phyloP scores from a whole-genome alignment of 441 rosid species.

The Pelargonium australe region DNA sequence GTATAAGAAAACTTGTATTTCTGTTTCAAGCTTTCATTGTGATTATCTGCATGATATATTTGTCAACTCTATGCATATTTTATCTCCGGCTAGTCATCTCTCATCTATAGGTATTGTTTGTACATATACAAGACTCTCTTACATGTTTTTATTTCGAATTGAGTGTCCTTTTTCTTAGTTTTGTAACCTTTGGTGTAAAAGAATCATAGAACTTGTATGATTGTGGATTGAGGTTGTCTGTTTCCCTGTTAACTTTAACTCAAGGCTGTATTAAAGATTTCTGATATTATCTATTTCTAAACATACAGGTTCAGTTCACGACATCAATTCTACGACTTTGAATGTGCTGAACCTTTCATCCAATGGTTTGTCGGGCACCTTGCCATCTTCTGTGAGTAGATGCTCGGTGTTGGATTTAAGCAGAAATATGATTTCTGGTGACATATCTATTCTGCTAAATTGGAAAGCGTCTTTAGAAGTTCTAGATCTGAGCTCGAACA shows the following conservation, averaged over 20 bases:
- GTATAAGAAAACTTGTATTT: not conserved
- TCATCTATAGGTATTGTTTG: not conserved
- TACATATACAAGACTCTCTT: not conserved
- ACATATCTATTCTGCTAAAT: conserved; percentile 44
- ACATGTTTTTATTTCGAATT: not conserved
- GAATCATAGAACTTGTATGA: not conserved
- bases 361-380: conserved; percentile 59
- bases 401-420: conserved; percentile 61
- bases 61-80: not conserved
- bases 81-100: not conserved
- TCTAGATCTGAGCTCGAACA: conserved; percentile 83
- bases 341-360: conserved; percentile 68
- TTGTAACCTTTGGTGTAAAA: not conserved
- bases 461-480: conserved; percentile 64
- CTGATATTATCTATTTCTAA: conserved; percentile 17
- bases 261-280: conserved; percentile 14
- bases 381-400: conserved; percentile 43
- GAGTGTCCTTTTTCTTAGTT: not conserved
- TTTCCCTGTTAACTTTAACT: not conserved
- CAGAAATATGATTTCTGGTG: conserved; percentile 57
- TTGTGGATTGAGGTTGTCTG: conserved; percentile 1
- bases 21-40: not conserved
- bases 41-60: not conserved
- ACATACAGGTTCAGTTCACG: conserved; percentile 56
- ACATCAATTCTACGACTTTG: conserved; percentile 55